phyloP scores from a whole-genome alignment of 345 rosid species.

The Anastatica hierochuntica region DNA sequence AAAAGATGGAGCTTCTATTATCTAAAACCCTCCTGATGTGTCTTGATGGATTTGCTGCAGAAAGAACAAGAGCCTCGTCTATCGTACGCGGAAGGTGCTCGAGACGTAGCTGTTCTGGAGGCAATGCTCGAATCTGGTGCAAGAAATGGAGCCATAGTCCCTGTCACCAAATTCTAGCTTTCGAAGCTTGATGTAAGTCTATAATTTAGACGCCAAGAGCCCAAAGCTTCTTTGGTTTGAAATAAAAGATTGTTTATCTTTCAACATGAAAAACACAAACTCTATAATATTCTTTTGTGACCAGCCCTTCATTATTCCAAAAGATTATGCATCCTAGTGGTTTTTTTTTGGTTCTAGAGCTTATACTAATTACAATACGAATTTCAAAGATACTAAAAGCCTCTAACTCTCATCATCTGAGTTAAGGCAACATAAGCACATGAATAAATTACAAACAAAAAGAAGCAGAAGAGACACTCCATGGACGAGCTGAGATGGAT shows the following conservation, averaged over 20 bases:
- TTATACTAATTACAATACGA: conserved; percentile 19
- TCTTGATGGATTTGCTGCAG: conserved; percentile 25
- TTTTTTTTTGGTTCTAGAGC: conserved; percentile 1
- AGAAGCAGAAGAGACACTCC: conserved; percentile 3
- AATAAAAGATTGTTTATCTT: neutral
- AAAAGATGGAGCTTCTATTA: neutral
- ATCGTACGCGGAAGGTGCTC: conserved; percentile 77
- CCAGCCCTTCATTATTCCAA: neutral
- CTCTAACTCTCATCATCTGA: conserved; percentile 12
- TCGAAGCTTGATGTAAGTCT: neutral
- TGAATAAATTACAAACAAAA: neutral
- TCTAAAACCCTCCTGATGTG: neutral
- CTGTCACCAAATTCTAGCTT: conserved; percentile 44
- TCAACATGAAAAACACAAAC: too few species aligned
- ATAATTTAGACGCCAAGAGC: neutral
- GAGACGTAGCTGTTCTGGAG: conserved; percentile 76
- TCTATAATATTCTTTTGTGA: neutral
- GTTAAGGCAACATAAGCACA: conserved; percentile 6
- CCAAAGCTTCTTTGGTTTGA: conserved; percentile 2
- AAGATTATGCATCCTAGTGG: too few species aligned
- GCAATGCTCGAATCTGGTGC: conserved; percentile 93
- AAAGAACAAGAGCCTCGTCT: conserved; percentile 58
- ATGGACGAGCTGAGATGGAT: conserved; percentile 2
- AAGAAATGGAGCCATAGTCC: conserved; percentile 51
- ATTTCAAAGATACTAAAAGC: conserved; percentile 15